phyloP scores from a whole-genome alignment of 2,329 filamentous ascomycete genomes.

The Colletotrichum lini region DNA sequence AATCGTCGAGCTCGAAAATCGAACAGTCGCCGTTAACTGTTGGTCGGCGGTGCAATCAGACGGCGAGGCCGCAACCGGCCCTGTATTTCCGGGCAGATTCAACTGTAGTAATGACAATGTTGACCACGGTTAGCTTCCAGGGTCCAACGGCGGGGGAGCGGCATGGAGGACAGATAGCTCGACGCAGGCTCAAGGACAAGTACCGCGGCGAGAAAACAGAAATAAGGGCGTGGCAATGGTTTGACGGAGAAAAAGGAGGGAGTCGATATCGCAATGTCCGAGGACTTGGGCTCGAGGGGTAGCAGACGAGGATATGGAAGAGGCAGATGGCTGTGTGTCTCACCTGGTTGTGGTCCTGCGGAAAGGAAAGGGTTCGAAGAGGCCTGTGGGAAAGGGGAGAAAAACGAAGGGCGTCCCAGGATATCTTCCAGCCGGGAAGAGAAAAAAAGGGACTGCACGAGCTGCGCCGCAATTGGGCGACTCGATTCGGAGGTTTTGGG shows the following conservation, averaged over 20 bases:
- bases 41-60: conserved; percentile 18
- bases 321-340: conserved; percentile 38
- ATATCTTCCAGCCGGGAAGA: conserved; percentile 35
- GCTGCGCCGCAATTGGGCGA: conserved; percentile 58
- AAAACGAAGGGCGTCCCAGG: conserved; percentile 38
- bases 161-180: conserved; percentile 40
- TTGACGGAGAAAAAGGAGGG: background rate
- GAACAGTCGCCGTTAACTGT: conserved; percentile 29
- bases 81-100: conserved; percentile 21
- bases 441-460: conserved; percentile 29
- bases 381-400: conserved; percentile 24
- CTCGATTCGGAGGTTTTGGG: conserved; percentile 52
- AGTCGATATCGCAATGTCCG: conserved; percentile 9
- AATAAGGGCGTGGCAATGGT: background rate
- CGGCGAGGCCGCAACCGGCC: conserved; percentile 22
- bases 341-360: conserved; percentile 36
- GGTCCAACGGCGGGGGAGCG: conserved; percentile 30
- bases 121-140: conserved; percentile 35
- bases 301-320: conserved; percentile 29
- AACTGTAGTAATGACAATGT: conserved; percentile 23
- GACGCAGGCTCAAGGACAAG: background rate
- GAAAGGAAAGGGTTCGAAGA: conserved; percentile 33
- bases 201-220: background rate
- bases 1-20: conserved; percentile 22
- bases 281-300: conserved; percentile 24